These are phyloP conservation scores for Biscogniauxia marginata DNA, from an alignment of 2,329 filamentous ascomycete species.

Conservation along the genomic window DNA sequence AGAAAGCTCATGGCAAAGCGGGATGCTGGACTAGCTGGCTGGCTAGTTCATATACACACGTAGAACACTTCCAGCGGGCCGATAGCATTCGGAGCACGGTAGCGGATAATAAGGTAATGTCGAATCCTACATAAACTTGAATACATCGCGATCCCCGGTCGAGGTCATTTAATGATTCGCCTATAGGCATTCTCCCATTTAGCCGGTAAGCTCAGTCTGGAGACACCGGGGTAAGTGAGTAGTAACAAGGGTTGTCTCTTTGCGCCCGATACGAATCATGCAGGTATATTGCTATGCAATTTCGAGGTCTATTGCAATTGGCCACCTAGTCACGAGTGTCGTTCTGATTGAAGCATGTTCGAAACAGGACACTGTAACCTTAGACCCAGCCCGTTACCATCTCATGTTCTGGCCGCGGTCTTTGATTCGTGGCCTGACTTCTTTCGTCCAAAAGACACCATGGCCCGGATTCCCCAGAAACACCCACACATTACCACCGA, in stretches of 20 bases:
- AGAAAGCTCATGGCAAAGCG: constrained; percentile 1
- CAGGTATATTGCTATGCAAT: background rate
- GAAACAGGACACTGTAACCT: background rate
- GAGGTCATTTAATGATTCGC: constrained; percentile 15
- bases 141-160: constrained; percentile 18
- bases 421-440: background rate
- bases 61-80: constrained; percentile 14
- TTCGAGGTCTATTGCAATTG: background rate
- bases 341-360: background rate
- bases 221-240: constrained; percentile 6
- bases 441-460: background rate
- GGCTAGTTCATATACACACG: constrained; percentile 20
- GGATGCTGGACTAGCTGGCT: constrained; percentile 7
- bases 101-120: constrained; percentile 29
- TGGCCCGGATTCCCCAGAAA: background rate
- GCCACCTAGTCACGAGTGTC: background rate
- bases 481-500: background rate
- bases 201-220: constrained; percentile 27
- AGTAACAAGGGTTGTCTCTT: background rate
- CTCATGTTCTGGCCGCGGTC: background rate
- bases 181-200: constrained; percentile 27
- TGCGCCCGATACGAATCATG: background rate
- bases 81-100: constrained; percentile 22
- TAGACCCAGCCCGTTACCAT: background rate
- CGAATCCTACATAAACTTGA: constrained; percentile 14